Evolutionary conservation across 345 rosid species (phyloP).

Genomic region (Excoecaria cochinchinensis): DNA sequence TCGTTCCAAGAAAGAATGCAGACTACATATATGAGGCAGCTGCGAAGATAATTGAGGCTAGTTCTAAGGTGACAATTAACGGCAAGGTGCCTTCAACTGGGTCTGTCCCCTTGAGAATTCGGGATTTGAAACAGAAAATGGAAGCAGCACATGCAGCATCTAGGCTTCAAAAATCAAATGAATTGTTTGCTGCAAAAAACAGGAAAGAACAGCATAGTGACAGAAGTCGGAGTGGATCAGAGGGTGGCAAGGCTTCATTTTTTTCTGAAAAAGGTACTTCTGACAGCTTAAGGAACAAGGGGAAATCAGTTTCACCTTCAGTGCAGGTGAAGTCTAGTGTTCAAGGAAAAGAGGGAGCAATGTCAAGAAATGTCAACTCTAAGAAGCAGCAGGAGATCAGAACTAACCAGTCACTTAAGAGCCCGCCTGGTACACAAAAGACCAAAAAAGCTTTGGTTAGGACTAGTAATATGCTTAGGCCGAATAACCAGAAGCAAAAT

Average conservation of each 20-base stretch:
- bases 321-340: conserved; percentile 46
- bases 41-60: conserved; percentile 73
- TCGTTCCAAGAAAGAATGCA: conserved; percentile 47
- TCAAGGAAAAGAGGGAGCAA: conserved; percentile 43
- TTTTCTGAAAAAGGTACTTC: conserved; percentile 35
- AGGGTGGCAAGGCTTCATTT: conserved; percentile 24
- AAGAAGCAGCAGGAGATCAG: conserved; percentile 42
- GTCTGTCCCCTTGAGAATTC: conserved; percentile 68
- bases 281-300: conserved; percentile 39
- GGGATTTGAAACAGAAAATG: conserved; percentile 72
- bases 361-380: conserved; percentile 30
- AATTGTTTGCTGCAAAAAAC: conserved; percentile 21
- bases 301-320: conserved; percentile 39
- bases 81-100: conserved; percentile 41
- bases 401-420: conserved; percentile 33
- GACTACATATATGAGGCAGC: conserved; percentile 75
- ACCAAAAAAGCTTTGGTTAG: conserved; percentile 39
- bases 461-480: conserved; percentile 46
- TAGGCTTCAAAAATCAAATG: conserved; percentile 40
- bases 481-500: conserved; percentile 79
- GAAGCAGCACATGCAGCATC: conserved; percentile 56
- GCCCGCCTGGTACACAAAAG: conserved; percentile 34
- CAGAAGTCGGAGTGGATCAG: conserved; percentile 30
- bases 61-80: conserved; percentile 47
- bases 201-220: conserved; percentile 40